Evolutionary conservation across 371 early-diverging fungal species (phyloP), one percentile per base, ranked within the genome.

Genomic region (Entomophthora muscae): DNA sequence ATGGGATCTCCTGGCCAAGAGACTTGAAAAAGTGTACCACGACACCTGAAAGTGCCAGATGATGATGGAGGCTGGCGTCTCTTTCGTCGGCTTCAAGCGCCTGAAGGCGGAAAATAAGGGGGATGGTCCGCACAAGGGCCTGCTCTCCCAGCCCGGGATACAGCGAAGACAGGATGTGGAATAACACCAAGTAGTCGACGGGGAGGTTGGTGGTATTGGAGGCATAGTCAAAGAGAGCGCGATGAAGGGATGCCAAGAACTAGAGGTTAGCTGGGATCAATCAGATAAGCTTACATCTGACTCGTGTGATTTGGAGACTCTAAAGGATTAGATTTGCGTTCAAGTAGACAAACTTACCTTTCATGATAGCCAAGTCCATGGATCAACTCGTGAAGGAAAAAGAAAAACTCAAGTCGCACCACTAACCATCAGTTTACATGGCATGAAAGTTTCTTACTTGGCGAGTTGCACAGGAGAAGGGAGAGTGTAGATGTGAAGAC

Each of bases 31-130:
- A 61, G 61, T 61, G n/a, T 7, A 61, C 28, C 21, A 61, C 61
- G 10, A 61, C 54, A 80, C 84, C 26, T 83, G 85, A 22, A 69
- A 90, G 26, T 90, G 93, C 31, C 91, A 93, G 61, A 81, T 83
- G 24, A 76, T 93, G 42, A 90, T 92, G 66, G 90, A 92, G 90
- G 80, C 88, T 32, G 78, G 79, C n/a, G 86, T 89, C 66, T 84
- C 84, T 65, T 80, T 87, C 54, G 79, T 91, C 17, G 91, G 93
- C 7, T 91, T 91, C 73, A 90, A 93, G 32, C 81, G 89, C 23
- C 79, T 80, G 83, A 26, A 84, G 64, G 33, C 78, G 75, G 68
- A 86, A 85, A 0, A 86, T 61, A 3, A 89, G 68, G 1, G 86
- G 85, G 0, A 83, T 68, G 0, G 78, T 77, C 10, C 77, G 72